These are phyloP conservation scores for Triticum dicoccoides DNA, from an alignment of 176 grass and related monocot species.

Conservation along the genomic window DNA sequence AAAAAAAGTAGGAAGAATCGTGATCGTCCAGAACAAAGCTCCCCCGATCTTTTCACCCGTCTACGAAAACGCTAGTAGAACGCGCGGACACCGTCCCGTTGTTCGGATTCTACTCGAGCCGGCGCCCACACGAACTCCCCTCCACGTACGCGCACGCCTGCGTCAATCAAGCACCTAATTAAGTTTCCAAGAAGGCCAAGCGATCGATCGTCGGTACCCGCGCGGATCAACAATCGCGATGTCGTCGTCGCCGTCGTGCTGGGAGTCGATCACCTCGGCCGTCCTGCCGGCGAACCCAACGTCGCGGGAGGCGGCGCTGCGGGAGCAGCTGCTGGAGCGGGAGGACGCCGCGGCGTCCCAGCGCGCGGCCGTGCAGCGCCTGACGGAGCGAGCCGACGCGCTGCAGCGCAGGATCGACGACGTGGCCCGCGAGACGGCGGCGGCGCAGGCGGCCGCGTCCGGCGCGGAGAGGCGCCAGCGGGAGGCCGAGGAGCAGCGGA, in stretches of 20 bases:
- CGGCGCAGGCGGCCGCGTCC: neutral
- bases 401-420: slow-evolving; percentile 24
- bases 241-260: neutral
- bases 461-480: neutral
- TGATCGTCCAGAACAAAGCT: neutral
- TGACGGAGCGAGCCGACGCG: slow-evolving; percentile 5
- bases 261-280: neutral
- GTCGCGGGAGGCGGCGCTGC: neutral
- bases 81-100: neutral
- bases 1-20: neutral
- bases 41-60: neutral
- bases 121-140: neutral
- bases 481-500: neutral
- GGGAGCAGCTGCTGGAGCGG: slow-evolving; percentile 19
- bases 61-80: neutral
- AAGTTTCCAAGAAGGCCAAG: no score
- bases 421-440: neutral
- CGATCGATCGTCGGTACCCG: neutral
- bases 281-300: neutral
- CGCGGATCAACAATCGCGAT: neutral
- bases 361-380: neutral
- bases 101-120: neutral
- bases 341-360: neutral
- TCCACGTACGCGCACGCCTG: no score
- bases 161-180: no score